Evolutionary conservation across 1,284 basidiomycete species (phyloP).

Genomic region (Ceratobasidium sp.): DNA sequence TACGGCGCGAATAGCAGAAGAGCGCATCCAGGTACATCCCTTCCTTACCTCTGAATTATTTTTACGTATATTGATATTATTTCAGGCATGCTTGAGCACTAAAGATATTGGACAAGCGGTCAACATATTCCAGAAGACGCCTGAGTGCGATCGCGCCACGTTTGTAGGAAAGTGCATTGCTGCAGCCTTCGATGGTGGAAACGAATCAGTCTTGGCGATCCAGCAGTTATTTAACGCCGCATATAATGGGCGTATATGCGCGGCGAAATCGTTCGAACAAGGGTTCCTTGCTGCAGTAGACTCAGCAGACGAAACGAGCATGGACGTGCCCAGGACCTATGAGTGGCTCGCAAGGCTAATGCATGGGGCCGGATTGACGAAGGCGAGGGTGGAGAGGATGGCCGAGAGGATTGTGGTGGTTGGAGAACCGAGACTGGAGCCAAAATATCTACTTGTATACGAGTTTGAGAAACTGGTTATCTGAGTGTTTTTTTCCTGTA

Average conservation of each 20-base stretch:
- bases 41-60: neutral
- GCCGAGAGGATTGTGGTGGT: constrained; percentile 53
- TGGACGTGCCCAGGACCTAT: constrained; percentile 91
- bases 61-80: neutral
- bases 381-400: constrained; percentile 68
- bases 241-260: neutral
- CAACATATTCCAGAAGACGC: constrained; percentile 81
- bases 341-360: constrained; percentile 80
- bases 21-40: constrained; percentile 54
- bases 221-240: constrained; percentile 71
- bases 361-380: constrained; percentile 67
- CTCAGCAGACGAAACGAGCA: constrained; percentile 86
- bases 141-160: constrained; percentile 69
- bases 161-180: constrained; percentile 81
- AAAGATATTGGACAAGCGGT: constrained; percentile 89
- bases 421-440: constrained; percentile 52
- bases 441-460: constrained; percentile 53
- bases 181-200: constrained; percentile 83
- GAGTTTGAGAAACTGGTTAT: constrained; percentile 50
- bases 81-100: constrained; percentile 74
- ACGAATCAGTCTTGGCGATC: constrained; percentile 82
- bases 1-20: neutral
- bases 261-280: constrained; percentile 57
- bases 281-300: constrained; percentile 78
- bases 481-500: too few species aligned